Evolutionary conservation across 176 grass and related monocot species (phyloP), one percentile per base, ranked within the genome.

Genomic region (Olyra latifolia): DNA sequence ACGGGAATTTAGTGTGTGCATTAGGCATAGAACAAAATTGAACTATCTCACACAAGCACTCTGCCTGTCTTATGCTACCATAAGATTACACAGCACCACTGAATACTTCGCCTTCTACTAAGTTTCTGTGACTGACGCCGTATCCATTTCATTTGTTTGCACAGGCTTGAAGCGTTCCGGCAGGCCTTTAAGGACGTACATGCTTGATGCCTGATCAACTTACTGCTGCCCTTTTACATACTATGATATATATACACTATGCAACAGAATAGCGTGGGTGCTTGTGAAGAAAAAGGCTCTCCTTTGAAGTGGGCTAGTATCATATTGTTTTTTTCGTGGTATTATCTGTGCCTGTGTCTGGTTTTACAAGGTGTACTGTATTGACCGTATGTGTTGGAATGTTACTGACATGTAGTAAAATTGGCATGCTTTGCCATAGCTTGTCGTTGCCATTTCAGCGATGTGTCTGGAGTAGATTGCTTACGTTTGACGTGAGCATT

Each of bases 81-180:
- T 19, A 82, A 45, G n/a, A 58, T 28, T 60, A n/a, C 19, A 3
- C 76, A 27, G 1, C 40, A 17, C 38, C 27, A 35, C 72, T 16
- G 11, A 55, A 13, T 39, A 64, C 55, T 46, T 69, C 57, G 6
- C 19, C 13, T 49, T 74, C 0, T 17, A 39, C 55, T 28, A 10
- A n/a, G 52, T 20, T 7, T 19, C 2, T 38, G 2, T 8, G 38
- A 42, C 58, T 89, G 22, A 76, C 10, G 6, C 3, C 23, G 0
- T 41, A 24, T 44, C 22, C 27, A 57, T 27, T 76, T 46, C 64
- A 49, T 85, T 60, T 69, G 22, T 71, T 20, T 78, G 56, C 29
- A 13, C 82, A 89, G 87, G 71, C 82, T 81, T 89, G 66, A 89
- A 85, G 71, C 38, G 15, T 56, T 62, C 76, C n/a, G 15, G 65